These are phyloP conservation scores for Sanghuangporus weigelae DNA, from an alignment of 1,284 basidiomycete genomes.

Conservation along the genomic window DNA sequence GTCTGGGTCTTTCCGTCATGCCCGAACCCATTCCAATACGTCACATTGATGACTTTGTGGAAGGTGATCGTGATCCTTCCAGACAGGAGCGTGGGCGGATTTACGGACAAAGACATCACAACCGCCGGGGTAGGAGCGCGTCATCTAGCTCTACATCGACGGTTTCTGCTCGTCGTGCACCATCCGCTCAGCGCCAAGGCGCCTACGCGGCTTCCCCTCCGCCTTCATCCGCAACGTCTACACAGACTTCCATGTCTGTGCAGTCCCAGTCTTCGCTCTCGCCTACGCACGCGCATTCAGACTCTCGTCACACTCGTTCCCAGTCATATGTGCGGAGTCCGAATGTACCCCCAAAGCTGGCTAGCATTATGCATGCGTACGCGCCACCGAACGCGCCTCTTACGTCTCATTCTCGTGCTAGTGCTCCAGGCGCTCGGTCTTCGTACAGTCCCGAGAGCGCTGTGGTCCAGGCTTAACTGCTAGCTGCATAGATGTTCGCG, in stretches of 20 bases:
- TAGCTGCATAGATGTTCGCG: neutral
- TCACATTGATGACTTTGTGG: neutral
- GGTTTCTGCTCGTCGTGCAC: neutral
- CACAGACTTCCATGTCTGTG: constrained; percentile 15
- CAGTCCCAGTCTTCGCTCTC: neutral
- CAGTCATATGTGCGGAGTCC: constrained; percentile 28
- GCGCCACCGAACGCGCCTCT: constrained; percentile 26
- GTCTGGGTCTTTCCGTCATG: constrained; percentile 1
- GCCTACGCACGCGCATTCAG: constrained; percentile 28
- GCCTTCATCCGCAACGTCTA: constrained; percentile 19
- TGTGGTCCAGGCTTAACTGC: neutral
- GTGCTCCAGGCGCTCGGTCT: neutral
- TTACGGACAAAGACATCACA: neutral
- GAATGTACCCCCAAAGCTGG: constrained; percentile 43
- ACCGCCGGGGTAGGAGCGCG: neutral
- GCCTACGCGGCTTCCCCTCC: constrained; percentile 13
- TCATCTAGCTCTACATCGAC: constrained; percentile 3
- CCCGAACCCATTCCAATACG: neutral
- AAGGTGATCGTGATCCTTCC: neutral
- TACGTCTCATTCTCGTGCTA: constrained; percentile 3
- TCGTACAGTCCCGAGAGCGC: constrained; percentile 4
- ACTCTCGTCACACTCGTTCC: constrained; percentile 37
- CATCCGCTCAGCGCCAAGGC: neutral
- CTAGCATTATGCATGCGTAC: constrained; percentile 64
- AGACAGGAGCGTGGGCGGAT: neutral